Evolutionary conservation across 228 moss, liverwort and hornwort species (phyloP), one percentile per base, ranked within the genome.

Genomic region (Sphagnum magellanicum): DNA sequence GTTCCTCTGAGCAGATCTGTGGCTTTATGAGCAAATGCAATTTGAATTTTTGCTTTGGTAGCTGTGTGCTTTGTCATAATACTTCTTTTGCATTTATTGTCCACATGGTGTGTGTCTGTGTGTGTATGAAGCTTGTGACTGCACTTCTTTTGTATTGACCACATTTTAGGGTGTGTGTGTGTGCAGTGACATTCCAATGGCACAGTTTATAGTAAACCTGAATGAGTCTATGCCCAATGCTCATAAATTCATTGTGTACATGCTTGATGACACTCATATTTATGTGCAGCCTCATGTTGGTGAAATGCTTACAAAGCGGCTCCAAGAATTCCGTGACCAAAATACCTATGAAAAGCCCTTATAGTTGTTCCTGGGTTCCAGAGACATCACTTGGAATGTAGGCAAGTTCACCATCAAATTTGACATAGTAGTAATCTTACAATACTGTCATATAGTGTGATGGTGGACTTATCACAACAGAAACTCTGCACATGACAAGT

Each of bases 161-260:
- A 8, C 9, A 49, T 32, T 5, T 6, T 61, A 49, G 49, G 16
- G 63, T 48, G 67, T 64, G 61, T 51, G 16, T 8, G 61, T 32
- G n/a, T 59, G 67, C 88, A 97, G 97, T 79, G 97, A 98, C 77
- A 87, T 98, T 75, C 93, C 91, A 6, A 93, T 98, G 93, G 91
- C 90, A 66, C 97, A 98, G 49, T 90, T 88, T 57, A 85, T 98
- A 5, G 71, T 98, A 52, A 90, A 91, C 76, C 61, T 93, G 59
- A 91, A 98, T 65, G 84, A 84, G 48, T 78, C 73, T 72, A 91
- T 90, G 97, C 90, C 97, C 48, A 89, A 88, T 16, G 89, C 93
- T 51, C 88, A 91, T 13, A 91, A 90, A 69, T 97, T 98, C 77
- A 93, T 98, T 55, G 83, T 98, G 6, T 91, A 98, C 66, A 82